Evolutionary conservation across 768 basidiomycete genomes (phyloP).

Genomic region (Lactifluus pinguis): DNA sequence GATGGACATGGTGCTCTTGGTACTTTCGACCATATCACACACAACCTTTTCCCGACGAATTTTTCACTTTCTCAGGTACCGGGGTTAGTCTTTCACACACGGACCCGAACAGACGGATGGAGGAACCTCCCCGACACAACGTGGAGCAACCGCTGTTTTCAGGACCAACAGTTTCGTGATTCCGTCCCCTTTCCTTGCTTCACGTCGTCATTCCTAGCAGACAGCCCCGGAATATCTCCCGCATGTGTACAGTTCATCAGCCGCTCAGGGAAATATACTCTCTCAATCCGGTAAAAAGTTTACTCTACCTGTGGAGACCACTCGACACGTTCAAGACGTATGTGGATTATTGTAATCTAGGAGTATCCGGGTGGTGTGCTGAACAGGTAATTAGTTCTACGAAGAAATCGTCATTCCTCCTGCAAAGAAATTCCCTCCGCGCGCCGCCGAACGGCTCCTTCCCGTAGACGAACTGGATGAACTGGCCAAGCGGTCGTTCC

Average conservation of each 20-base stretch:
- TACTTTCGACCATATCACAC: background rate
- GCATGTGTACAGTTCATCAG: constrained; percentile 75
- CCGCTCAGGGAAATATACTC: constrained; percentile 51
- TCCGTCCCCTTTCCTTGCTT: background rate
- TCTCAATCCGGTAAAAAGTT: constrained; percentile 72
- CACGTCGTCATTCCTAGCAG: constrained; percentile 26
- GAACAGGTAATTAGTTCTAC: constrained; percentile 28
- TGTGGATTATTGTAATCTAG: constrained; percentile 5
- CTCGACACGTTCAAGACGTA: constrained; percentile 59
- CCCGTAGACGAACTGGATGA: constrained; percentile 64
- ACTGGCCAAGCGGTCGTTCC: constrained; percentile 74
- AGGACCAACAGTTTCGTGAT: constrained; percentile 38
- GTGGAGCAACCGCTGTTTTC: constrained; percentile 59
- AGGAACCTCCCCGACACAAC: constrained; percentile 49
- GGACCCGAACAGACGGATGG: constrained; percentile 49
- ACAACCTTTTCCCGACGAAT: background rate
- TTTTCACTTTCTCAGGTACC: background rate
- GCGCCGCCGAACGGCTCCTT: constrained; percentile 60
- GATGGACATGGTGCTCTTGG: background rate
- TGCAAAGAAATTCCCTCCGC: constrained; percentile 65
- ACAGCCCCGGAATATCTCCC: constrained; percentile 59
- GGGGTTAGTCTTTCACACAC: background rate
- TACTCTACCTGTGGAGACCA: constrained; percentile 76
- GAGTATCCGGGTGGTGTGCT: background rate
- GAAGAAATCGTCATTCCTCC: constrained; percentile 91